These are phyloP conservation scores for Penstemon eatonii DNA, from an alignment of 257 asterid genomes.

Conservation along the genomic window DNA sequence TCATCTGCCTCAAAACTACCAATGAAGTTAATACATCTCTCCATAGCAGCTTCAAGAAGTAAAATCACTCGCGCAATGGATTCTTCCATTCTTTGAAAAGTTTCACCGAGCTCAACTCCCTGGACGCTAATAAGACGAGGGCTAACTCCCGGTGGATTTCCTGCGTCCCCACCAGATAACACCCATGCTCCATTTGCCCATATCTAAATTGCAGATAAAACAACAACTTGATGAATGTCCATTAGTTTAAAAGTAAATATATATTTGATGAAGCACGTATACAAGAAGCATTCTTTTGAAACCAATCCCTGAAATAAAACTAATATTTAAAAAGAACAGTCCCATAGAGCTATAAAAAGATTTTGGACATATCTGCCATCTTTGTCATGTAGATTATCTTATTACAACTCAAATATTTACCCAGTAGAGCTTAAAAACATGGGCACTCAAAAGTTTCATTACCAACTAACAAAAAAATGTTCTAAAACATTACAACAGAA, in stretches of 20 bases:
- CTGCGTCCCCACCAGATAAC: no score
- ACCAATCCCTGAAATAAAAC: not conserved
- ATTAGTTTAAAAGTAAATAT: conserved; percentile 12
- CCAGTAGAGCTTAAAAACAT: conserved; percentile 18
- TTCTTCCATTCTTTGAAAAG: no score
- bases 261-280: not conserved
- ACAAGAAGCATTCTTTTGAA: not conserved
- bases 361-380: conserved; percentile 18
- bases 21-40: no score
- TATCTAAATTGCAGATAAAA: conserved; percentile 50
- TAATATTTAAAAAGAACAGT: conserved; percentile 10
- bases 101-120: no score
- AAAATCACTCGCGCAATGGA: no score
- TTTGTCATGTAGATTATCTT: conserved; percentile 3
- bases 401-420: conserved; percentile 24
- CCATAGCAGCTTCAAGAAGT: no score
- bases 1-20: conserved; percentile 98
- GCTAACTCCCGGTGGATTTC: no score
- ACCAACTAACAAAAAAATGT: no score
- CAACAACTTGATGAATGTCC: not conserved
- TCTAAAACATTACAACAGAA: no score
- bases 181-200: conserved; percentile 96
- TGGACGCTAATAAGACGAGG: no score
- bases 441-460: not conserved
- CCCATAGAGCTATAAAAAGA: not conserved